These are phyloP conservation scores for Candida schatavii DNA, from an alignment of 805 yeast genomes.

Conservation along the genomic window DNA sequence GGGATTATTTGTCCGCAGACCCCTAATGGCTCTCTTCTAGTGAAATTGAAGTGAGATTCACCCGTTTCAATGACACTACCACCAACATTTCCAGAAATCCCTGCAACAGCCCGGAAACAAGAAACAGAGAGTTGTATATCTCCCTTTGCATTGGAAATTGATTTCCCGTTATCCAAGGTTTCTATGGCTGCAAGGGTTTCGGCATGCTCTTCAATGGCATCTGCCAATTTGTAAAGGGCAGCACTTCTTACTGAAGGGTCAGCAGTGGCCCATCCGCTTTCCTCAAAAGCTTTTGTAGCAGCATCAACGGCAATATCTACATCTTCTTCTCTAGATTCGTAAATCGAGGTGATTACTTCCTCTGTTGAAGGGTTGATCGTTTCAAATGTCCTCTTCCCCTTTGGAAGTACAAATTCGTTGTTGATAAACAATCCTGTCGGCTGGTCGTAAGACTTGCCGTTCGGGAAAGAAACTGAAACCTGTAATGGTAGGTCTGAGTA, in stretches of 20 bases:
- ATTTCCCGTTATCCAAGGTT: slow-evolving; percentile 86
- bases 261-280: slow-evolving; percentile 60
- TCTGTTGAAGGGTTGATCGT: slow-evolving; percentile 69
- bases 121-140: slow-evolving; percentile 70
- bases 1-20: slow-evolving; percentile 96
- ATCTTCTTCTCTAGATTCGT: slow-evolving; percentile 76
- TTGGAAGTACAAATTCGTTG: slow-evolving; percentile 69
- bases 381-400: slow-evolving; percentile 55
- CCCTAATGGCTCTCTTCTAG: slow-evolving; percentile 88
- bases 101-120: slow-evolving; percentile 81
- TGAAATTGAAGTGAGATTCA: slow-evolving; percentile 66
- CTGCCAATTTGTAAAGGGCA: slow-evolving; percentile 70
- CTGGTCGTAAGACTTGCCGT: slow-evolving; percentile 68
- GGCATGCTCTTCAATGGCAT: slow-evolving; percentile 65
- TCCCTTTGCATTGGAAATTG: slow-evolving; percentile 63
- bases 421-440: slow-evolving; percentile 90
- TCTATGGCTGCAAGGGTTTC: slow-evolving; percentile 78
- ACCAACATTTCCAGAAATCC: slow-evolving; percentile 83
- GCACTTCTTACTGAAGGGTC: slow-evolving; percentile 69
- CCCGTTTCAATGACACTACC: slow-evolving; percentile 80
- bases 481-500: slow-evolving; percentile 35
- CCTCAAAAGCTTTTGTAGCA: slow-evolving; percentile 69
- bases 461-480: slow-evolving; percentile 58
- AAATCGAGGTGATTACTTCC: slow-evolving; percentile 62
- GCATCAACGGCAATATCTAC: slow-evolving; percentile 84